A percentile compares a stretch with the other conserved stretches of the same genome.
phyloP scores from a whole-genome alignment of 2,329 filamentous ascomycete species.

The Acephala macrosclerotiorum region DNA sequence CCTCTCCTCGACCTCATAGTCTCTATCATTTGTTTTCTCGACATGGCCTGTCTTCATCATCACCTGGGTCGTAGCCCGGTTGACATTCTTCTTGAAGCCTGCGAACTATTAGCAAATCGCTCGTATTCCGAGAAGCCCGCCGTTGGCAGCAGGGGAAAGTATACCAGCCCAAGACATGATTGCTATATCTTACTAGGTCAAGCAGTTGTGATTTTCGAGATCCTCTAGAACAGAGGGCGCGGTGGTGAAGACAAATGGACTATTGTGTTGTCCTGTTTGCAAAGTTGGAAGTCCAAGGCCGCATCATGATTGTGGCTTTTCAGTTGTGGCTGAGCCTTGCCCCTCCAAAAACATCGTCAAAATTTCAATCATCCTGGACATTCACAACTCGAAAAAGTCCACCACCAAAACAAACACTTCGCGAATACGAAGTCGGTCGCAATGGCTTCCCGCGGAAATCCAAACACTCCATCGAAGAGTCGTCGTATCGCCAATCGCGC shows the following conservation, averaged over 20 bases:
- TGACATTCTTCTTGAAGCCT: slow-evolving; percentile 97
- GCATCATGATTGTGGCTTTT: slow-evolving; percentile 20
- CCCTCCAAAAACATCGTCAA: slow-evolving; percentile 19
- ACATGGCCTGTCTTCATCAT: slow-evolving; percentile 99
- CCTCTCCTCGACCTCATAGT: slow-evolving; percentile 98
- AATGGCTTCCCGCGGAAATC: slow-evolving; percentile 46
- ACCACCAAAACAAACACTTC: slow-evolving; percentile 7
- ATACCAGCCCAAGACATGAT: slow-evolving; percentile 59
- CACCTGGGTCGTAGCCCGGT: slow-evolving; percentile 98
- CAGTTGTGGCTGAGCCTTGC: background rate
- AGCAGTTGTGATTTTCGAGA: background rate
- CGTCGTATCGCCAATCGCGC: slow-evolving; percentile 40
- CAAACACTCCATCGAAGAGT: slow-evolving; percentile 45
- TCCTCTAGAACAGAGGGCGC: background rate
- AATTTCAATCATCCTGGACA: slow-evolving; percentile 16
- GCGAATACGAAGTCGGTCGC: slow-evolving; percentile 19
- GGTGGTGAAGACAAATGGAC: background rate
- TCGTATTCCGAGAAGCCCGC: slow-evolving; percentile 3
- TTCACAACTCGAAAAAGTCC: slow-evolving; percentile 11
- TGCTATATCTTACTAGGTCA: slow-evolving; percentile 24
- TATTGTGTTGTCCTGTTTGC: slow-evolving; percentile 8
- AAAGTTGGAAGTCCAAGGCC: slow-evolving; percentile 5
- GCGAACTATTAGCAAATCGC: slow-evolving; percentile 38
- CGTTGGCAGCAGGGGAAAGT: slow-evolving; percentile 19
- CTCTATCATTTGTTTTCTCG: slow-evolving; percentile 97